Percentiles rank a stretch among this genome's conserved stretches.
Evolutionary conservation across 495 filamentous ascomycete species (phyloP).

Genomic region (Penicillium steckii): DNA sequence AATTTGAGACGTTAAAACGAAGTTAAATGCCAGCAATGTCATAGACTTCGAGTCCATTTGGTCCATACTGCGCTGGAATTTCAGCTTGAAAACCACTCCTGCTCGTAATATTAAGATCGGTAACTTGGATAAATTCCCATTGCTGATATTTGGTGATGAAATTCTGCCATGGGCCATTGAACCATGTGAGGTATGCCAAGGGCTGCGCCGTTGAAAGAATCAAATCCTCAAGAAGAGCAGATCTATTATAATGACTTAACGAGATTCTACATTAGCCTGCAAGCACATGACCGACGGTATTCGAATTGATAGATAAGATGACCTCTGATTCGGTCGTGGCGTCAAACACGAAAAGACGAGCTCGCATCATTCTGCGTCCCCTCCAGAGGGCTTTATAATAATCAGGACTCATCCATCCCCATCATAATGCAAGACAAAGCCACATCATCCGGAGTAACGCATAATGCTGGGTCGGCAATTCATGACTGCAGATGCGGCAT

Average conservation of each 20-base stretch:
- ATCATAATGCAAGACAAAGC: slow-evolving; percentile 7
- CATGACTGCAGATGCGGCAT: slow-evolving; percentile 10
- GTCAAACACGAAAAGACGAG: background rate
- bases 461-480: slow-evolving; percentile 9
- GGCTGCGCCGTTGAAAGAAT: background rate
- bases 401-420: background rate
- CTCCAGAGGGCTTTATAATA: background rate
- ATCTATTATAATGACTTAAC: background rate
- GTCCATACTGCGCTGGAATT: too few relatives aligned
- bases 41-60: too few relatives aligned
- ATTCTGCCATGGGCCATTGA: too few relatives aligned
- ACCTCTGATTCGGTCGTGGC: background rate
- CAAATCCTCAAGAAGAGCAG: background rate
- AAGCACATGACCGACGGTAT: slow-evolving; percentile 10
- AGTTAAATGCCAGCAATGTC: too few relatives aligned
- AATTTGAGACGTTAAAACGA: too few relatives aligned
- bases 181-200: background rate
- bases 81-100: too few relatives aligned
- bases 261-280: background rate
- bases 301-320: slow-evolving; percentile 14
- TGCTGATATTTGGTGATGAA: too few relatives aligned
- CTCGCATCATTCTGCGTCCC: background rate
- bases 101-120: too few relatives aligned
- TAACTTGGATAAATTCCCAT: too few relatives aligned
- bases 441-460: slow-evolving; percentile 16